These are phyloP conservation scores for Botrytis squamosa DNA, from an alignment of 2,329 filamentous ascomycete species.

Conservation along the genomic window DNA sequence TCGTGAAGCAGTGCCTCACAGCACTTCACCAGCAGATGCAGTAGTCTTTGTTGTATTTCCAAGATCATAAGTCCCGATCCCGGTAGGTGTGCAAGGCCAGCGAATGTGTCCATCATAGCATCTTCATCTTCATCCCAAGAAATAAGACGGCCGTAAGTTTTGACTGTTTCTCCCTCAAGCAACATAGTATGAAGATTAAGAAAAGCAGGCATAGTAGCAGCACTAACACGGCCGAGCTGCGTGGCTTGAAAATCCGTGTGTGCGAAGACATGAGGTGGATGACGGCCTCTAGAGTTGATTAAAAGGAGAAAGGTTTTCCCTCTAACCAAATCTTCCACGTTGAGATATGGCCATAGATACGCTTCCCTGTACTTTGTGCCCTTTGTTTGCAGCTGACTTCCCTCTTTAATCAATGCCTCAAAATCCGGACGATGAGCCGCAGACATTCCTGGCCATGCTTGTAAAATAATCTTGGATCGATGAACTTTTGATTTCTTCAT, in stretches of 20 bases:
- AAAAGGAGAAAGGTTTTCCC: conserved; percentile 49
- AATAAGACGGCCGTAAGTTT: conserved; percentile 43
- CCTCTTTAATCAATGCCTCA: conserved; percentile 37
- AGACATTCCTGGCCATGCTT: conserved; percentile 52
- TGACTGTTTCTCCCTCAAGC: conserved; percentile 37
- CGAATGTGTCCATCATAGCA: conserved; percentile 42
- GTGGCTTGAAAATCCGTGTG: conserved; percentile 44
- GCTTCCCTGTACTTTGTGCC: conserved; percentile 37
- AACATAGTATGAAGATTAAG: conserved; percentile 41
- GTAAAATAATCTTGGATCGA: conserved; percentile 46
- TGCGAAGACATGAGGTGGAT: conserved; percentile 49
- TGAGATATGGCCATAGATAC: conserved; percentile 55
- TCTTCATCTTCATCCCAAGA: conserved; percentile 41
- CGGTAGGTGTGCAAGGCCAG: conserved; percentile 43
- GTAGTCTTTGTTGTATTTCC: conserved; percentile 50
- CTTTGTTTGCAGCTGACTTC: conserved; percentile 20
- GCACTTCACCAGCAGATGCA: conserved; percentile 50
- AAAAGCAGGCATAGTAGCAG: conserved; percentile 34
- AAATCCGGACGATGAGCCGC: conserved; percentile 51
- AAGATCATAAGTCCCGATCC: conserved; percentile 51
- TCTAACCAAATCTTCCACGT: conserved; percentile 53
- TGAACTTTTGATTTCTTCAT: conserved; percentile 51
- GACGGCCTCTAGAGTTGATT: conserved; percentile 51
- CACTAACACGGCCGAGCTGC: conserved; percentile 36
- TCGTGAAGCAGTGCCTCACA: conserved; percentile 52